Percentiles rank a stretch among this genome's conserved stretches.
Conservation (phyloP, 345 rosid species). For the Eucalyptus virginea region DNA sequence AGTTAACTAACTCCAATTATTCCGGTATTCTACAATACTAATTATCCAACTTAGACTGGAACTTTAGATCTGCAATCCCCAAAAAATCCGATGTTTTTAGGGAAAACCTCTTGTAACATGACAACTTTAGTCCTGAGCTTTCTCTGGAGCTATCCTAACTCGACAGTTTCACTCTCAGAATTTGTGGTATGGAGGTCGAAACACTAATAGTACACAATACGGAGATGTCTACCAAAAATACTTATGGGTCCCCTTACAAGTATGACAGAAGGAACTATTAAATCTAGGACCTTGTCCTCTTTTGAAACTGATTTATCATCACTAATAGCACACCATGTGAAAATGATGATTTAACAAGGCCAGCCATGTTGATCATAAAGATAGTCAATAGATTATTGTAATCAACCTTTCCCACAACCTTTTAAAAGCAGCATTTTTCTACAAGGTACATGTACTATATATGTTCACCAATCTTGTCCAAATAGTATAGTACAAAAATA, state of each 20-base stretch:
- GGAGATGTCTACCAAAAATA: not conserved
- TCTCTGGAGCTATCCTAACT: not conserved
- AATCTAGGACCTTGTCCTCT: not conserved
- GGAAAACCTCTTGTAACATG: not conserved
- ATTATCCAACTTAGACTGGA: not conserved
- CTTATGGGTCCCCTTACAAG: not conserved
- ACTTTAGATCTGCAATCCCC: not conserved
- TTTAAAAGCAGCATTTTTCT: not conserved
- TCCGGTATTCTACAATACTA: not conserved
- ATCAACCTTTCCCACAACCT: not conserved
- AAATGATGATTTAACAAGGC: not conserved
- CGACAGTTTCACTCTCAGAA: not conserved
- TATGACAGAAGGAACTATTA: not conserved
- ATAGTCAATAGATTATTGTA: not conserved
- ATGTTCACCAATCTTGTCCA: not conserved
- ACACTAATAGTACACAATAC: not conserved
- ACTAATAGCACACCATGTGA: not conserved
- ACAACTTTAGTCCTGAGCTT: not conserved
- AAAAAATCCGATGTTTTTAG: not conserved
- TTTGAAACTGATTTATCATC: not conserved
- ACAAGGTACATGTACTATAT: not conserved
- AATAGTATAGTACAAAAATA: not conserved
- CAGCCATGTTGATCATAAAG: not conserved
- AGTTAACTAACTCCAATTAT: not conserved
- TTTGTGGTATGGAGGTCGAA: not conserved